Percentiles rank a stretch among this genome's conserved stretches.
These are phyloP conservation scores for Amyloporia xantha DNA, from an alignment of 768 basidiomycete genomes.

Conservation along the genomic window DNA sequence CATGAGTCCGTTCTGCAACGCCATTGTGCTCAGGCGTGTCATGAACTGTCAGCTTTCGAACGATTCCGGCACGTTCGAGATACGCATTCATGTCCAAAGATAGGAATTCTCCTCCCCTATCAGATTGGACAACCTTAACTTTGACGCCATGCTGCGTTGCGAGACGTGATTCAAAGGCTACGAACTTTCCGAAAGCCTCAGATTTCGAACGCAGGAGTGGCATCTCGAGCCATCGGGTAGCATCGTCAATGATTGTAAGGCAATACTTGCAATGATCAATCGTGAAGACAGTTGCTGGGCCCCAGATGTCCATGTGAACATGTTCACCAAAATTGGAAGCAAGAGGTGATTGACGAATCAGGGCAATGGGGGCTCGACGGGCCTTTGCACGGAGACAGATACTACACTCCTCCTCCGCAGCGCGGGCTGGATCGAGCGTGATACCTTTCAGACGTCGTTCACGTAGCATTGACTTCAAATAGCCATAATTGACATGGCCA, in stretches of 20 bases:
- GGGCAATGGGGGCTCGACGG: not conserved
- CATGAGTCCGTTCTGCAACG: constrained; percentile 27
- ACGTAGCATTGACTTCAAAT: not conserved
- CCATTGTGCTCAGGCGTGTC: constrained; percentile 38
- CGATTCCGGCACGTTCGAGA: constrained; percentile 30
- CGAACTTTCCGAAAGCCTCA: no score
- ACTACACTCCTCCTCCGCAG: not conserved
- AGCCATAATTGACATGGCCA: not conserved
- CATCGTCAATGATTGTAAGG: no score
- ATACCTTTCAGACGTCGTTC: not conserved
- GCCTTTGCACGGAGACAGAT: not conserved
- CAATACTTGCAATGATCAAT: constrained; percentile 8
- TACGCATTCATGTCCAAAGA: not conserved
- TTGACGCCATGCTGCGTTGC: no score
- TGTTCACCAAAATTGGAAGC: constrained; percentile 27
- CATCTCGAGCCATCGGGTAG: no score
- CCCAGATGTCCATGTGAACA: constrained; percentile 39
- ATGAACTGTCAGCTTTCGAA: constrained; percentile 30
- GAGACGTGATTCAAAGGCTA: no score
- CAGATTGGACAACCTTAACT: no score
- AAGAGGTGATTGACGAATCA: not conserved
- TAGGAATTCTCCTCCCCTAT: not conserved
- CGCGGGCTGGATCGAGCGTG: no score
- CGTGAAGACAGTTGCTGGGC: constrained; percentile 28
- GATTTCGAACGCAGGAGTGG: no score